Evolutionary conservation across 345 rosid genomes (phyloP), one percentile per base, ranked within the genome.

Genomic region (Acer campestre): DNA sequence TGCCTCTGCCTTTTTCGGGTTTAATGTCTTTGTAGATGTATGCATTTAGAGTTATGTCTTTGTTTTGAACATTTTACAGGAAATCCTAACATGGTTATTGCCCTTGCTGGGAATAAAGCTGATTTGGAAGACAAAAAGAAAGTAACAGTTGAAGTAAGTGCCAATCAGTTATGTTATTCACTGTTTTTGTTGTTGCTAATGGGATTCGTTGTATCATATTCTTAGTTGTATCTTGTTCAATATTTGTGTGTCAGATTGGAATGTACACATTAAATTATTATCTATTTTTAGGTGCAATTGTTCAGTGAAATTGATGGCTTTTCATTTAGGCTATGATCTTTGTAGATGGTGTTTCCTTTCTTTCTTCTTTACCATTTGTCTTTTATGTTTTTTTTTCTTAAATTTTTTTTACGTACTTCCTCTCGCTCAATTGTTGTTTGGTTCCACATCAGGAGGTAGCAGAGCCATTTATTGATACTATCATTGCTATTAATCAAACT

Each of bases 71-170:
- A 44, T 74, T 20, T 66, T 40, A 10, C 77, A 89, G 92, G 92
- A 25, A 89, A 86, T 68, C 83, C 92, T 51, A 85, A 79, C 66
- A 86, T 89, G 88, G 84, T 89, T 69, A 78, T 86, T 82, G 88
- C 89, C 14, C 89, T 89, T 79, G 89, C 92, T 65, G 92, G 92
- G 62, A 89, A 89, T 84, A 89, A 89, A 78, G 82, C 86, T 68
- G 92, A 89, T 81, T 80, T 89, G 80, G 84, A 85, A 76, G 92
- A 89, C 64, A 85, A 76, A 68, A 89, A 90, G 71, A 85, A 84
- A 66, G 92, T 89, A n/a, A 29, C 89, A n/a, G 75, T 88, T 71
- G 92, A 87, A 82, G 92, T 89, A 81, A 82, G 80, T 44, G 64
- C 58, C 53, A 46, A 38, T 51, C 63, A 78, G 42, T 64, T 79